These are phyloP conservation scores for Oryza glaberrima DNA, from an alignment of 176 grass and related monocot genomes.

Conservation along the genomic window DNA sequence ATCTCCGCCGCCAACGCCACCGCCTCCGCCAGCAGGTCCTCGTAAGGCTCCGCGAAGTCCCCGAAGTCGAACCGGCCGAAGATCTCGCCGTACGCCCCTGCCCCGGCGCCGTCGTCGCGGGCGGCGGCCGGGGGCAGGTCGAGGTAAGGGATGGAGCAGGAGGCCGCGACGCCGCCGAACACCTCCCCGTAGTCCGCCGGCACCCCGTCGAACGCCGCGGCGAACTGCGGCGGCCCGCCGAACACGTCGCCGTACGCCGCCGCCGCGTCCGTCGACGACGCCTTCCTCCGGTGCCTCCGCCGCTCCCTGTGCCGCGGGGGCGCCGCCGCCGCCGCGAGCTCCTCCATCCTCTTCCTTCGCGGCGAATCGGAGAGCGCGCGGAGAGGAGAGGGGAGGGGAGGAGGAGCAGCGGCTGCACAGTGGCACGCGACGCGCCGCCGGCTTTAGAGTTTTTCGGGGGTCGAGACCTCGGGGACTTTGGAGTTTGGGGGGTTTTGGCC, in stretches of 20 bases:
- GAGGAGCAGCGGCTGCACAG: not conserved
- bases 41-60: slow-evolving; percentile 68
- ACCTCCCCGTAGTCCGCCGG: slow-evolving; percentile 77
- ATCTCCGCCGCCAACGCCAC: slow-evolving; percentile 55
- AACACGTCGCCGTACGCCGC: slow-evolving; percentile 72
- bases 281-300: slow-evolving; percentile 51
- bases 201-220: slow-evolving; percentile 35
- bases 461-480: not conserved
- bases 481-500: slow-evolving; percentile 31
- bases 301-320: slow-evolving; percentile 37
- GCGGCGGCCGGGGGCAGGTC: slow-evolving; percentile 57
- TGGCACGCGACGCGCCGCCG: not conserved
- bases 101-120: slow-evolving; percentile 6
- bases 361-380: slow-evolving; percentile 2
- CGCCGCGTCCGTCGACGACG: slow-evolving; percentile 35
- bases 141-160: slow-evolving; percentile 91
- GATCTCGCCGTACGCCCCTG: slow-evolving; percentile 76
- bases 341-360: slow-evolving; percentile 51
- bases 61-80: slow-evolving; percentile 69
- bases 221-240: slow-evolving; percentile 64
- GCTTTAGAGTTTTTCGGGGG: not conserved
- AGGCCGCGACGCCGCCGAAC: slow-evolving; percentile 70
- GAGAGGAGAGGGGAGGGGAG: not conserved
- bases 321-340: slow-evolving; percentile 30
- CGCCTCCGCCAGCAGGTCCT: slow-evolving; percentile 62